phyloP scores from a whole-genome alignment of 352 stramenopile genomes.

The Phytophthora kernoviae region DNA sequence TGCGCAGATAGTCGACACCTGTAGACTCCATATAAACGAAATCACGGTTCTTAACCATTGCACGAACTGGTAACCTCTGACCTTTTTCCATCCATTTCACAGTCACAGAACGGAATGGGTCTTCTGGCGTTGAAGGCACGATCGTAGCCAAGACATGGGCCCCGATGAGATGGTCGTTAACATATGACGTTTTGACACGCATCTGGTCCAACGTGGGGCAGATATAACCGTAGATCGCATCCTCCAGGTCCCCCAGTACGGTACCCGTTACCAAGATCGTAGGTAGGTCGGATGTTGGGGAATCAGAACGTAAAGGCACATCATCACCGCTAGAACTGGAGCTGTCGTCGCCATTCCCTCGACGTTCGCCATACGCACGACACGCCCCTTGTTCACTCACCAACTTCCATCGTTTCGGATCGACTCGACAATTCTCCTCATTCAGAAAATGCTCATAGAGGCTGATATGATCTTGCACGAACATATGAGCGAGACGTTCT shows the following conservation, averaged over 20 bases:
- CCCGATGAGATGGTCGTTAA: constrained; percentile 44
- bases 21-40: constrained; percentile 61
- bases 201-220: constrained; percentile 40
- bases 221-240: constrained; percentile 49
- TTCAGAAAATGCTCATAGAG: constrained; percentile 48
- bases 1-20: constrained; percentile 43
- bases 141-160: constrained; percentile 50
- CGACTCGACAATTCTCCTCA: constrained; percentile 36
- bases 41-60: constrained; percentile 52
- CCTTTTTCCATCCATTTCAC: constrained; percentile 64
- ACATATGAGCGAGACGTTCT: constrained; percentile 31
- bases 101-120: constrained; percentile 44
- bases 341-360: constrained; percentile 22
- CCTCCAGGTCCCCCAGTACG: constrained; percentile 47
- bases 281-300: constrained; percentile 27
- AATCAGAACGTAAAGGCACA: constrained; percentile 26
- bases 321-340: constrained; percentile 31
- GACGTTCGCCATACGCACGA: constrained; percentile 43
- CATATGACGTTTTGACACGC: constrained; percentile 50
- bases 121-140: constrained; percentile 29
- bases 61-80: constrained; percentile 36
- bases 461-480: constrained; percentile 45
- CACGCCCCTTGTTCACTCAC: constrained; percentile 45
- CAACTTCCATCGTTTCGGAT: constrained; percentile 44
- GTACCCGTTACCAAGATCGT: constrained; percentile 40